A percentile compares a stretch with the other conserved stretches of the same genome.
Conservation (phyloP, 768 basidiomycete species). For the Trametes sanguinea region DNA sequence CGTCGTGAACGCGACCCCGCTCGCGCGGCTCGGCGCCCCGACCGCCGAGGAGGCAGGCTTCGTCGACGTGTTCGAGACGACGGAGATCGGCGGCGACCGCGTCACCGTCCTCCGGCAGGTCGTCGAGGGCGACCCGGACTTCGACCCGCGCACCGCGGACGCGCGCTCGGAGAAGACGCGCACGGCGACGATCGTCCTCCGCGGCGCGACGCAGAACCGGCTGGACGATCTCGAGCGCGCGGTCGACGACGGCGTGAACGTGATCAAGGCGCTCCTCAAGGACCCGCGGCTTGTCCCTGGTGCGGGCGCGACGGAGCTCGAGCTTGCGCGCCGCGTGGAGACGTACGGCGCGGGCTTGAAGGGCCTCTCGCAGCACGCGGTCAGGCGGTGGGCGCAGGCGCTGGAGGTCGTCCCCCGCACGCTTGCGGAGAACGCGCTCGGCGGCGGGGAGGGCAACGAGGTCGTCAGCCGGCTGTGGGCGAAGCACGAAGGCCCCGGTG, state of each 20-base stretch:
- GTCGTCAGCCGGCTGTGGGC: conserved; percentile 88
- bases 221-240: conserved; percentile 96
- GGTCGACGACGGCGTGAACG: conserved; percentile 95
- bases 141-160: conserved; percentile 42
- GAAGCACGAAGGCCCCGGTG: conserved; percentile 78
- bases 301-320: conserved; percentile 92
- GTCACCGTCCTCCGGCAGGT: conserved; percentile 95
- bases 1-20: conserved; percentile 93
- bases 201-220: conserved; percentile 93
- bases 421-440: conserved; percentile 92
- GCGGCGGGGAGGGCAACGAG: conserved; percentile 90
- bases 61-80: conserved; percentile 92
- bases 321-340: conserved; percentile 84
- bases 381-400: conserved; percentile 85
- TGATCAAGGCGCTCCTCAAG: conserved; percentile 90
- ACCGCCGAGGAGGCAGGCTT: conserved; percentile 95
- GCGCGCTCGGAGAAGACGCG: conserved; percentile 67
- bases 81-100: conserved; percentile 96
- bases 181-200: conserved; percentile 92
- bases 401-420: conserved; percentile 92
- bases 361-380: conserved; percentile 91
- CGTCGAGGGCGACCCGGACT: conserved; percentile 61
- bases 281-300: conserved; percentile 90
- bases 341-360: conserved; percentile 85
- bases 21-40: conserved; percentile 94